phyloP scores from a whole-genome alignment of 208 protist species.

The Crithidia bombi region DNA sequence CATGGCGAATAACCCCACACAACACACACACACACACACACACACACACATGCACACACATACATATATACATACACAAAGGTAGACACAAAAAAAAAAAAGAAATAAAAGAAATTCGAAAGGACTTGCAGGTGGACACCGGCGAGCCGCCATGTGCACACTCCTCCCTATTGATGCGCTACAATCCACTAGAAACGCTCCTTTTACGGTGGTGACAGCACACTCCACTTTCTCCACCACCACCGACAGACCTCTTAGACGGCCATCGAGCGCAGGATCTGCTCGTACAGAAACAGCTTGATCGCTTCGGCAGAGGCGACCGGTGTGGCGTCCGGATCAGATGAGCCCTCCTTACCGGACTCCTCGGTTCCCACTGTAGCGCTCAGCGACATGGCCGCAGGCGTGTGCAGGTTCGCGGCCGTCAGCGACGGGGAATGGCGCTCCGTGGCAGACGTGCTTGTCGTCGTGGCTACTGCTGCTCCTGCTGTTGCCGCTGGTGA shows the following conservation, averaged over 20 bases:
- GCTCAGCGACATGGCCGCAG: constrained; percentile 31
- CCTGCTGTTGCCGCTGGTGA: too few species aligned
- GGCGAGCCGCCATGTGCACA: too few species aligned
- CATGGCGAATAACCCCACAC: too few species aligned
- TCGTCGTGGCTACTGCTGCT: neutral
- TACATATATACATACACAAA: too few species aligned
- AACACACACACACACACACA: too few species aligned
- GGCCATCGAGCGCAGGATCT: constrained; percentile 34
- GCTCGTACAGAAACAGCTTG: constrained; percentile 60
- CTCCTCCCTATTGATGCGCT: too few species aligned
- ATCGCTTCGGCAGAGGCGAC: constrained; percentile 45
- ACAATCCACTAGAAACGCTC: neutral
- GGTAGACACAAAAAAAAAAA: neutral
- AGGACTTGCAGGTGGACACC: too few species aligned
- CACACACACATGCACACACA: too few species aligned
- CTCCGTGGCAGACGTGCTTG: neutral
- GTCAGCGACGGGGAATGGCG: constrained; percentile 23
- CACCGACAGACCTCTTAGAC: neutral
- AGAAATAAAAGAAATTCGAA: neutral
- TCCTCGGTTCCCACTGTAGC: constrained; percentile 30
- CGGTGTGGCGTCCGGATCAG: constrained; percentile 34
- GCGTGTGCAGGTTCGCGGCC: constrained; percentile 14
- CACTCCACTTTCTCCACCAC: neutral
- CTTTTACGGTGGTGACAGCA: neutral
- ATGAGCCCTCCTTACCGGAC: constrained; percentile 33